Evolutionary conservation across 2,329 filamentous ascomycete species (phyloP).

Genomic region (Talaromyces funiculosus): DNA sequence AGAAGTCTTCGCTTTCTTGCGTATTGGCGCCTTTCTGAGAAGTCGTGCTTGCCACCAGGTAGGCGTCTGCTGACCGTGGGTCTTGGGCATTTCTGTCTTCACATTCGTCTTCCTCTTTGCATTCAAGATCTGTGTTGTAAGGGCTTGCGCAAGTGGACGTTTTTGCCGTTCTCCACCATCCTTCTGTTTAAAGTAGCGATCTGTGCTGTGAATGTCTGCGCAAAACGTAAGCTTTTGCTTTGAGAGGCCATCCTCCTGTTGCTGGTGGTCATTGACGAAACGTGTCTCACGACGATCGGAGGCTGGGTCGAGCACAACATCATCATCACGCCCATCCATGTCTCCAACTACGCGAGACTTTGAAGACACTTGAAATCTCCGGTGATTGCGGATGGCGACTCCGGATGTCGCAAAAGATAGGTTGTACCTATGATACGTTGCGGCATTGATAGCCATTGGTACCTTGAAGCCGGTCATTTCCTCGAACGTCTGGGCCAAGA

Average conservation of each 20-base stretch:
- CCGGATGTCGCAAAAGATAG: background rate
- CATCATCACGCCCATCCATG: background rate
- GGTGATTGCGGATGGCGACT: background rate
- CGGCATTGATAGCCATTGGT: background rate
- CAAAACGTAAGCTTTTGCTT: too few species aligned
- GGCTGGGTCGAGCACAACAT: background rate
- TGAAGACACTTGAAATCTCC: background rate
- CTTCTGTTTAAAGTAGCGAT: too few species aligned
- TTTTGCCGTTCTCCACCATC: too few species aligned
- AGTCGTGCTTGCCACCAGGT: background rate
- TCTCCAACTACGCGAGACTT: background rate
- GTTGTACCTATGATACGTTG: background rate
- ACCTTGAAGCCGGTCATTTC: background rate
- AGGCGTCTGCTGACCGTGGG: too few species aligned
- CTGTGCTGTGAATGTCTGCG: too few species aligned
- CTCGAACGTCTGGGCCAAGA: background rate
- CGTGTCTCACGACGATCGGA: background rate
- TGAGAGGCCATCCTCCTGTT: background rate
- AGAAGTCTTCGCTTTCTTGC: background rate
- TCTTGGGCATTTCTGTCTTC: background rate
- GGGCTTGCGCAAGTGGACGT: background rate
- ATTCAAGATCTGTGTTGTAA: background rate
- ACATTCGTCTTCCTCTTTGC: background rate
- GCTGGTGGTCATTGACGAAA: background rate
- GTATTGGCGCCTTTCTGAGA: background rate